Conservation (phyloP, 495 filamentous ascomycete genomes). For the Lasiosphaeria miniovina region DNA sequence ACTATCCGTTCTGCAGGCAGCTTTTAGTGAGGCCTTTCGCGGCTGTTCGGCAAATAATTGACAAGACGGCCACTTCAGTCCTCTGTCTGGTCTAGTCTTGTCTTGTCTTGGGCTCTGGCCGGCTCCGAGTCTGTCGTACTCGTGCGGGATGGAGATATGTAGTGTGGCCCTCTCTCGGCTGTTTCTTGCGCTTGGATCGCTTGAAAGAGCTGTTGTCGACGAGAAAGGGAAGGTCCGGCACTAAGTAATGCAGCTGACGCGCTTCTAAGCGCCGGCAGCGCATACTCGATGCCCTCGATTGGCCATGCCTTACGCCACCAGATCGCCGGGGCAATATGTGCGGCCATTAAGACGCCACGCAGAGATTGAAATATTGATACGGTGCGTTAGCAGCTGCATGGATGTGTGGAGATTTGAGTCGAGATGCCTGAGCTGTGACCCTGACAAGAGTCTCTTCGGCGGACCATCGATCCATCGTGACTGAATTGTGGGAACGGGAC, state of each 20-base stretch:
- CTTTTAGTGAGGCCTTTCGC: too few relatives aligned
- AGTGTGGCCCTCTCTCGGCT: too few relatives aligned
- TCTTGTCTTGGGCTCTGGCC: too few relatives aligned
- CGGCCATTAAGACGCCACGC: constrained; percentile 21
- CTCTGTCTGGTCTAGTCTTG: too few relatives aligned
- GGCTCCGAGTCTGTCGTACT: too few relatives aligned
- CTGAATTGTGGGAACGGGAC: too few relatives aligned
- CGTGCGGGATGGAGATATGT: too few relatives aligned
- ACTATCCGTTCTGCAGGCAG: too few relatives aligned
- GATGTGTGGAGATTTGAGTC: constrained; percentile 14
- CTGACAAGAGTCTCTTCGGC: background rate
- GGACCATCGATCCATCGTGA: too few relatives aligned
- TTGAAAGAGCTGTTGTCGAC: background rate
- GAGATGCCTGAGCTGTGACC: too few relatives aligned
- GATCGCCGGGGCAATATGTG: constrained; percentile 15
- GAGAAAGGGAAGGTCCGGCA: constrained; percentile 8
- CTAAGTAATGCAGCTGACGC: constrained; percentile 20
- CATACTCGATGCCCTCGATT: constrained; percentile 13
- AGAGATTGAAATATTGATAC: constrained; percentile 27
- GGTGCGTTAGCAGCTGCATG: background rate
- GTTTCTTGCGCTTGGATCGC: background rate
- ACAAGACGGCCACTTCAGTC: too few relatives aligned
- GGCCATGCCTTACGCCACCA: constrained; percentile 26
- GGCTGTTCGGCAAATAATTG: too few relatives aligned
- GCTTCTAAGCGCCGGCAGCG: constrained; percentile 32